Base-by-base conservation (phyloP, 164 flowering plant species). In the Umbilicus rupestris region DNA sequence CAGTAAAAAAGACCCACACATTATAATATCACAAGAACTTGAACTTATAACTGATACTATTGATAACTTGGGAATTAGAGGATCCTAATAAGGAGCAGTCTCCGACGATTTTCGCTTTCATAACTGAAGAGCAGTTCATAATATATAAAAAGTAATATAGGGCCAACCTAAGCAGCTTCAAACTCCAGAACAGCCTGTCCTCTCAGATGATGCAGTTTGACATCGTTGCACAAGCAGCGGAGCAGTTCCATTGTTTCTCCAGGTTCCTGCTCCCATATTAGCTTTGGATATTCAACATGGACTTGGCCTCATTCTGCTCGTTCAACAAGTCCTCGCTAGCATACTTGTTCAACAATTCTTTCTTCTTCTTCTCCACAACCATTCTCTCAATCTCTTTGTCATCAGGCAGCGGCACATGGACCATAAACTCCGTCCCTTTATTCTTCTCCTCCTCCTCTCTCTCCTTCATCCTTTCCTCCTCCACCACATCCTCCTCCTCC, bases 341-440 rank as follows among this genome's bases (percentile, higher is more conserved):
- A 70, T 92, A 92, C 77, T 85, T 90, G 44, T 78, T 86, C 80
- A 92, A 68, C 60, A 92, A 71, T 67, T 92, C 98, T 83, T 67
- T 79, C 85, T 92, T 92, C 84, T 92, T 92, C 96, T 85, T 92
- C 89, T 92, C 92, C 66, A 92, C 71, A 39, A 92, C 83, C 92
- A 88, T 90, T 77, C 77, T 88, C 82, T 88, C 96, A 64, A 92
- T 90, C 83, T 92, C 98, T 79, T 84, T 85, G 75, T 85, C 96
- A 75, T 90, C 97, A 0, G 98, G 97, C 74, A 92, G 73, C 0
- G 98, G 93, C 68, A 92, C 96, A 31, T 92, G 96, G 10, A 78
- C 98, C 52, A 90, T 81, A 80, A 92, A 88, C 78, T 89, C 92
- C 67, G 69, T 79, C 75, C 79, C 85, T 68, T 75, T 79, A 71